phyloP scores from a whole-genome alignment of 768 basidiomycete species.

The Boletales sp. region DNA sequence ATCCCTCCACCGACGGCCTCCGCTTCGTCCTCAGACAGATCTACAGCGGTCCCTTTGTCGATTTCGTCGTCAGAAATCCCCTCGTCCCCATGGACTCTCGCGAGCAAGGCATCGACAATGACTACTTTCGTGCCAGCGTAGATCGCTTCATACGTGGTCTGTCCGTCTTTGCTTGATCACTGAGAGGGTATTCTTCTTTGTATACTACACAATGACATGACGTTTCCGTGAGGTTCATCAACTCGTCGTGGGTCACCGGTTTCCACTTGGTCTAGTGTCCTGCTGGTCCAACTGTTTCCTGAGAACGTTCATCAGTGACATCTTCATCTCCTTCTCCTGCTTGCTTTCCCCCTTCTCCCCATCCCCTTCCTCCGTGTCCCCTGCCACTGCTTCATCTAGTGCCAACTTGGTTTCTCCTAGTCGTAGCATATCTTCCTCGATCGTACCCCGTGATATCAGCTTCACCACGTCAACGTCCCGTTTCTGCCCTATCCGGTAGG shows the following conservation, averaged over 20 bases:
- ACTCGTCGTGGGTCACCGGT: neutral
- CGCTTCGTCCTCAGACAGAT: slow-evolving; percentile 83
- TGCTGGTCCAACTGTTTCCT: slow-evolving; percentile 76
- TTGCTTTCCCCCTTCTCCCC: slow-evolving; percentile 57
- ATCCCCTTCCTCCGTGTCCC: slow-evolving; percentile 55
- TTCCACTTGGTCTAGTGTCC: slow-evolving; percentile 25
- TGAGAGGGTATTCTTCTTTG: slow-evolving; percentile 18
- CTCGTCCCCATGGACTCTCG: slow-evolving; percentile 79
- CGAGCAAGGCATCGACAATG: slow-evolving; percentile 87
- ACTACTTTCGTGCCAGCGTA: slow-evolving; percentile 78
- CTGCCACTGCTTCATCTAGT: slow-evolving; percentile 92
- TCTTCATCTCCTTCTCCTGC: slow-evolving; percentile 80
- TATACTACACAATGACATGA: slow-evolving; percentile 14
- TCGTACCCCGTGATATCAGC: slow-evolving; percentile 85
- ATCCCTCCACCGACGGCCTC: slow-evolving; percentile 79
- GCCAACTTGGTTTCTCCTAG: slow-evolving; percentile 89
- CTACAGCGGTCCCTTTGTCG: slow-evolving; percentile 90
- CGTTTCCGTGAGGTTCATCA: slow-evolving; percentile 9
- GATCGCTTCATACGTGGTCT: slow-evolving; percentile 71
- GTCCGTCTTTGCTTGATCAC: slow-evolving; percentile 38
- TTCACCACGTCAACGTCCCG: slow-evolving; percentile 93
- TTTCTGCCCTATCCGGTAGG: slow-evolving; percentile 95
- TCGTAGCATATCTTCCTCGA: slow-evolving; percentile 94
- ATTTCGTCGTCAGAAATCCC: slow-evolving; percentile 92
- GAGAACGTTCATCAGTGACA: slow-evolving; percentile 78